These are phyloP conservation scores for Vicia faba DNA, from an alignment of 306 rosid genomes.

Conservation along the genomic window DNA sequence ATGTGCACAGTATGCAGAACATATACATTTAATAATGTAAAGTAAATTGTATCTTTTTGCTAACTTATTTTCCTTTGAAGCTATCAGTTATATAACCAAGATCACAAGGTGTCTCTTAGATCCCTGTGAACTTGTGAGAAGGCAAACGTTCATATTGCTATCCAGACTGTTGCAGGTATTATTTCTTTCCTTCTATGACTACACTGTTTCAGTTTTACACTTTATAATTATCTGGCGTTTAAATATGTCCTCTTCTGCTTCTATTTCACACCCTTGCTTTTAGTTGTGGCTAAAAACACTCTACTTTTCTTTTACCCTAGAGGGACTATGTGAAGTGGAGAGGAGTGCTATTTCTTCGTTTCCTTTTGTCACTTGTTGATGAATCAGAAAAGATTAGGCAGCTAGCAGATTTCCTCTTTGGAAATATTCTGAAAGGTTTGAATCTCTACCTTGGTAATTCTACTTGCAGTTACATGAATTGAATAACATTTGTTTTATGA, in stretches of 20 bases:
- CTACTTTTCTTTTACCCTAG: conserved; percentile 47
- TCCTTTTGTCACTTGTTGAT: conserved; percentile 93
- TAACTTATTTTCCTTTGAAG: conserved; percentile 46
- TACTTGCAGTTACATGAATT: conserved; percentile 36
- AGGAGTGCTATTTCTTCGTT: conserved; percentile 92
- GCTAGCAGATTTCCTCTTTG: conserved; percentile 77
- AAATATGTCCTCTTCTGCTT: background rate
- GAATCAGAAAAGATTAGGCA: conserved; percentile 87
- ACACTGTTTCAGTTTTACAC: conserved; percentile 17
- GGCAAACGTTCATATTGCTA: conserved; percentile 90
- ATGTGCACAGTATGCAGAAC: conserved; percentile 16
- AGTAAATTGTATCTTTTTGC: conserved; percentile 34
- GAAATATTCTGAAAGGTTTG: conserved; percentile 86
- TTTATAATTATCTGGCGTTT: conserved; percentile 1
- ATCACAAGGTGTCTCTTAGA: conserved; percentile 87
- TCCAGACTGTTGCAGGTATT: conserved; percentile 89
- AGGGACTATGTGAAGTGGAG: conserved; percentile 98
- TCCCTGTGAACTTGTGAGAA: conserved; percentile 95
- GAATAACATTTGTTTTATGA: background rate
- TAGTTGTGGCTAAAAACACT: conserved; percentile 2
- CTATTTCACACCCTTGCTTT: conserved; percentile 22
- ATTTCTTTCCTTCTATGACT: conserved; percentile 11
- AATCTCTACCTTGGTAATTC: conserved; percentile 28
- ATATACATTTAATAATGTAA: conserved; percentile 3
- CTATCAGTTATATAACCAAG: conserved; percentile 79